Base-by-base conservation (phyloP, 805 yeast genomes). In the Cyberlindnera saturnus region DNA sequence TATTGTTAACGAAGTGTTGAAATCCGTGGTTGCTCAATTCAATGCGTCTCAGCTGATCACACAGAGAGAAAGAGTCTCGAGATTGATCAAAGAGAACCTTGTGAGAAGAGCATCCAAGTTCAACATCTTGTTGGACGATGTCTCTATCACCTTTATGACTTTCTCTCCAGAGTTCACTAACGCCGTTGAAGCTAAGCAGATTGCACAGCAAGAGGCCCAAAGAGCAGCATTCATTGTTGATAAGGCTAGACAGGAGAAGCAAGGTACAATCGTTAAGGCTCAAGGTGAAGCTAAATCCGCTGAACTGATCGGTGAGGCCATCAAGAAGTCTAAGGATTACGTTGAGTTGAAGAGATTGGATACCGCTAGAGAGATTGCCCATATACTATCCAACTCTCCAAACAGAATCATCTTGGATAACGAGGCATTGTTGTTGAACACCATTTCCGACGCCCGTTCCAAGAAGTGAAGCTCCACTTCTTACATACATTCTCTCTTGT, bases 201-300 rank as follows among this genome's bases (percentile, higher is more conserved):
- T 93, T 67, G 98, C 99, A 26, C 99, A 93, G 67, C 99, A 93
- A 73, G 99, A 93, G 63, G 98, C 99, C 17, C 97, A 93, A 69
- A 82, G 96, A 65, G 98, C 99, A 8, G 97, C 98, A 0, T 93
- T 90, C 55, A 74, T 93, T 35, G 99, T 93, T 41, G 99, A 93
- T 65, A 87, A 89, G 63, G 99, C 99, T 8, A 81, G 86, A 56
- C 99, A 93, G 68, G 98, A 93, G 70, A 93, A 93, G 65, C 98
- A 93, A 68, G 95, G 95, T 62, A 75, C 88, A 71, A 95, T 93
- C 50, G 97, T 93, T 45, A 88, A 85, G 66, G 98, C 99, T 11
- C 86, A 88, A 65, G 99, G 99, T 79, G 99, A 93, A 70, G 99
- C 99, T 52, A 81, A 87, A 63, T 86, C 96, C 42, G 99, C 99